Conservation (phyloP, 768 basidiomycete genomes). For the Collybia sp. region DNA sequence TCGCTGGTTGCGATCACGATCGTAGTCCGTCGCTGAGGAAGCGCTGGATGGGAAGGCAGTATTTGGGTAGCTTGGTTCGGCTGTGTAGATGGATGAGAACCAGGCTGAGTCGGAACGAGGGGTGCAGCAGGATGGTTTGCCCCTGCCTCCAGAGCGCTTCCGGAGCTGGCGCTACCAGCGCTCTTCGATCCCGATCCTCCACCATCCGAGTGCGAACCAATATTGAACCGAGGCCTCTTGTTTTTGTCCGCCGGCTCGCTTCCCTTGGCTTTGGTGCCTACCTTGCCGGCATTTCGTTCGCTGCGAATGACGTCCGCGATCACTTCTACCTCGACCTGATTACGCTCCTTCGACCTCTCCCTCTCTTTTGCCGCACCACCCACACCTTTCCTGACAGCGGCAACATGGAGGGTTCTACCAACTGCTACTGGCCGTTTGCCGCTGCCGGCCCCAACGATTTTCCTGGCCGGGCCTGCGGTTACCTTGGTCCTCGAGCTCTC, state of each 20-base stretch:
- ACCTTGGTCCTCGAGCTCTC: too few species aligned
- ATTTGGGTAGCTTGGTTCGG: conserved; percentile 1
- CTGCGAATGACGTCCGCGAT: too few species aligned
- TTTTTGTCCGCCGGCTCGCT: neutral
- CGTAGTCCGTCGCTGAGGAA: conserved; percentile 24
- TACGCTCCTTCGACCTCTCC: neutral
- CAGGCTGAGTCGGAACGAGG: conserved; percentile 7
- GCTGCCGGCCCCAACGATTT: neutral
- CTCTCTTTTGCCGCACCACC: conserved; percentile 2
- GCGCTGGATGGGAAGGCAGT: conserved; percentile 20
- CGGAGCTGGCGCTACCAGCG: conserved; percentile 13
- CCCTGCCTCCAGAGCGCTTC: too few species aligned
- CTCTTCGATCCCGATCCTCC: conserved; percentile 30
- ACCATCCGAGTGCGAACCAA: conserved; percentile 57
- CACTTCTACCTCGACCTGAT: too few species aligned
- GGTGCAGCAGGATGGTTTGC: conserved; percentile 8
- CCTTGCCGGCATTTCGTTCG: too few species aligned
- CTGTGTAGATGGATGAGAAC: conserved; percentile 1
- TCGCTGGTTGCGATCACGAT: conserved; percentile 54
- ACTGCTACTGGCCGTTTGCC: neutral
- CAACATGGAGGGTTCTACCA: neutral
- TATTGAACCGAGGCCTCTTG: conserved; percentile 40
- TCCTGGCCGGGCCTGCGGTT: too few species aligned
- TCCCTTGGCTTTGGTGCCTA: too few species aligned
- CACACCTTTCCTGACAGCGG: conserved; percentile 1